These are phyloP conservation scores for Schizophyllum amplum DNA, from an alignment of 1,284 basidiomycete species.

Conservation along the genomic window DNA sequence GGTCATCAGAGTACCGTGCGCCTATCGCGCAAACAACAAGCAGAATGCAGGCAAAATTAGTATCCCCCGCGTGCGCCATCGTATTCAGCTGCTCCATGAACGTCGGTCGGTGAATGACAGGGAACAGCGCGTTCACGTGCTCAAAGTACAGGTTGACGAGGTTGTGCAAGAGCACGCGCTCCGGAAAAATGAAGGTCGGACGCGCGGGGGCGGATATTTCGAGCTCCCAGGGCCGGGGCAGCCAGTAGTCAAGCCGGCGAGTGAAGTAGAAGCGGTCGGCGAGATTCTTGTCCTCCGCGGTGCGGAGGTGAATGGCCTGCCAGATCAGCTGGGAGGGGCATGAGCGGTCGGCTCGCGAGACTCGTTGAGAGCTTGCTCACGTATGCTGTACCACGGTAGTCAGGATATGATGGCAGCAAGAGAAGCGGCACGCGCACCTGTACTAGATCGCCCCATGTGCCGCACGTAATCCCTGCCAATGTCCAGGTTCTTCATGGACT, in stretches of 20 bases:
- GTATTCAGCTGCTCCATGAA: slow-evolving; percentile 5
- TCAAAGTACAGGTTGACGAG: slow-evolving; percentile 8
- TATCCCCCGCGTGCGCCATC: slow-evolving; percentile 36
- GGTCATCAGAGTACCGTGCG: slow-evolving; percentile 51
- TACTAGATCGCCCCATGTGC: too few relatives aligned
- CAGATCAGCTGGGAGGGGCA: too few relatives aligned
- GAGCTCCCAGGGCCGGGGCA: not conserved
- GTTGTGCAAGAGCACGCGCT: not conserved
- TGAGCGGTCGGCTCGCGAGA: too few relatives aligned
- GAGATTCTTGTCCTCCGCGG: too few relatives aligned
- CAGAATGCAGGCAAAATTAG: slow-evolving; percentile 45
- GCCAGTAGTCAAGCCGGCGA: not conserved
- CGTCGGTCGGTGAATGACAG: slow-evolving; percentile 8
- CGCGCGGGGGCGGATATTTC: not conserved
- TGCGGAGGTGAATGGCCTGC: too few relatives aligned
- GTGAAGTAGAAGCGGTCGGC: not conserved
- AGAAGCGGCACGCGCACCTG: too few relatives aligned
- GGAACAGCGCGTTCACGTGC: slow-evolving; percentile 8
- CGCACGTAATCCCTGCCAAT: too few relatives aligned
- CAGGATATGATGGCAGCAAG: too few relatives aligned
- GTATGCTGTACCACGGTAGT: too few relatives aligned
- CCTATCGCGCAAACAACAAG: slow-evolving; percentile 59
- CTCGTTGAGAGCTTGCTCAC: too few relatives aligned
- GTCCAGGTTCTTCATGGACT: too few relatives aligned
- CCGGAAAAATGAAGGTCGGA: slow-evolving; percentile 1